Base-by-base conservation (phyloP, 768 basidiomycete species). In the Ramaria rubella region DNA sequence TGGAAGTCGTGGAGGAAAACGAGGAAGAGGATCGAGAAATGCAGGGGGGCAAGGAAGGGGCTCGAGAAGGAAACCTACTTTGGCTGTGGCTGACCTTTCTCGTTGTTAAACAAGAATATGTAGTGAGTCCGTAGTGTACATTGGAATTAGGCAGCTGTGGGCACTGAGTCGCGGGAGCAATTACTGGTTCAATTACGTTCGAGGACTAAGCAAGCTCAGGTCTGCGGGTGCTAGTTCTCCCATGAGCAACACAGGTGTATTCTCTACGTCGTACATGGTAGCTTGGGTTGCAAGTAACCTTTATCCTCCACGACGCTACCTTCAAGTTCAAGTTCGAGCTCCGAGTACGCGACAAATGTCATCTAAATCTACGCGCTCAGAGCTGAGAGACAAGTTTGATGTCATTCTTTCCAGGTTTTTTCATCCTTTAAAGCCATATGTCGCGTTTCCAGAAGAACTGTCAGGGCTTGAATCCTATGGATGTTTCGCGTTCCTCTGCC, bases 1-100 rank as follows among this genome's bases (percentile, higher is more conserved):
- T 19, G n/a, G n/a, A n/a, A 49, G 58, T 49, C 49, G 57, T 15
- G 46, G 58, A 23, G 46, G 58, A 46, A 49, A 45, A 15, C 42
- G 58, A 57, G 58, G 58, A 12, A 48, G 43, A 9, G 36, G 42
- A 19, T 11, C 31, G 1, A 54, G 34, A 33, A 21, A 17, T 31
- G 44, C 30, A 29, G 30, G 24, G 31, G 23, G 58, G 15, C 56
- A 43, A 27, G 44, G 51, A 21, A 15, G 58, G 15, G 44, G 58
- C n/a, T n/a, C n/a, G 14, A 21, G 40, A 7, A 23, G 26, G 30
- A 44, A 50, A 19, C 26, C 42, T n/a, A 52, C 21, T 26, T 36
- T 58, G 27, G 23, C 52, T 27, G 57, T 42, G 21, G 57, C 52
- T 24, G 57, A 58, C 40, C 24, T 52, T 40, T 53, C 29, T 27